Base-by-base conservation (phyloP, 441 rosid genomes). In the Pelargonium cotyledonis region DNA sequence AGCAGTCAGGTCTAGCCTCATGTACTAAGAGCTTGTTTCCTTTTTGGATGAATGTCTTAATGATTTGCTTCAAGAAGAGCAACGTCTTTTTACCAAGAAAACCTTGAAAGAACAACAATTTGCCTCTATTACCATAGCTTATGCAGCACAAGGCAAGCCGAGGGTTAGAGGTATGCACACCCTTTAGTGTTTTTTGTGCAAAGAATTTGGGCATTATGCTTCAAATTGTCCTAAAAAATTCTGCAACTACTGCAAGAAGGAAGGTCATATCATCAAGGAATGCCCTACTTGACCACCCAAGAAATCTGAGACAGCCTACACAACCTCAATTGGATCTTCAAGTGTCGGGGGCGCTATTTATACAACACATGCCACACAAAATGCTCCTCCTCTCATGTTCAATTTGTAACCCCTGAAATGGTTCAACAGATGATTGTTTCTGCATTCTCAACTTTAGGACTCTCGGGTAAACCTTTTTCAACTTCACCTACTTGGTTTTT, bases 51-150 rank as follows among this genome's bases (percentile, higher is more conserved):
- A 0, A 15, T 72, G 64, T 18, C 61, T 76, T 21, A 1, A 31
- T 1, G 76, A 72, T 23, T 16, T 76, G 23, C 67, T 72, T 31
- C 29, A 10, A 1, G 79, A 68, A 43, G 70, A 75, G 44, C 62
- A 72, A 5, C 0, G 23, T 14, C 38, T 76, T 0, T 14, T 53
- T 12, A 72, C 70, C 40, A 1, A 2, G 4, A 29, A 29, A 1
- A 29, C 35, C 35, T 2, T 29, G 35, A 29, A 29, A 29, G 35
- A 29, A 29, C 4, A 29, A 29, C 35, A 29, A 29, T 29, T 3
- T 29, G 35, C 35, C 3, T 29, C 3, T 29, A 4, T 29, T 29
- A 29, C 35, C 4, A 4, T 29, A 4, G 35, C 35, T 29, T 16
- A 63, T 7, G 43, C 40, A 63, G 3, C 40, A 55, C 19, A 55